Evolutionary conservation across 2,329 filamentous ascomycete genomes (phyloP).

Genomic region (Helotiales sp.): DNA sequence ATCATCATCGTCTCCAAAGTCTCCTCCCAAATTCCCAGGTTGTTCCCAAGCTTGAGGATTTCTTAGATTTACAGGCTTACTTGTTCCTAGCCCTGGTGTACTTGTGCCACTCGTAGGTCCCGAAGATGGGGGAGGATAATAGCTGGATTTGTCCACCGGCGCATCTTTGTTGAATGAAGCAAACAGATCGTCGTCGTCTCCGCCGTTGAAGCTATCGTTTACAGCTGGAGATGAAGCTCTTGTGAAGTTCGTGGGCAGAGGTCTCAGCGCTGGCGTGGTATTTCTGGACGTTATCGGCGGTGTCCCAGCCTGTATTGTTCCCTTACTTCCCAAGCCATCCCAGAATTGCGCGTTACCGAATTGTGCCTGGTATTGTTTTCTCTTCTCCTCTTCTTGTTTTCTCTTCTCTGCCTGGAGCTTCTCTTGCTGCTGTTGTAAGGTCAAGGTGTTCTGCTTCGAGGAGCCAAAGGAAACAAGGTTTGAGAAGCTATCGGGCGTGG

Average conservation of each 20-base stretch:
- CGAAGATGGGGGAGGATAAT: constrained; percentile 59
- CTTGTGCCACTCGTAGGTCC: constrained; percentile 37
- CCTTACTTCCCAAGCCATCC: constrained; percentile 66
- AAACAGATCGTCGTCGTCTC: constrained; percentile 63
- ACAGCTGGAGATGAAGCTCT: constrained; percentile 34
- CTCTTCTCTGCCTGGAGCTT: constrained; percentile 64
- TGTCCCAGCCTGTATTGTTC: constrained; percentile 39
- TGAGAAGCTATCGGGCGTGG: constrained; percentile 71
- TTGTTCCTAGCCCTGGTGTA: constrained; percentile 43
- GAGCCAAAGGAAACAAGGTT: constrained; percentile 67
- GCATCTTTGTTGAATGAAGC: constrained; percentile 67
- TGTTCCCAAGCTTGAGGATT: constrained; percentile 55
- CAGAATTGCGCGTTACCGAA: constrained; percentile 78
- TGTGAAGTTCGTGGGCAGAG: constrained; percentile 32
- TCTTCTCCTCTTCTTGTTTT: constrained; percentile 72
- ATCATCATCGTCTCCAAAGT: constrained; percentile 68
- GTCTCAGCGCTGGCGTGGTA: constrained; percentile 43
- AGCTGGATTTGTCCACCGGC: constrained; percentile 65
- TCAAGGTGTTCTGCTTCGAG: constrained; percentile 65
- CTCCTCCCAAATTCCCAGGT: constrained; percentile 29
- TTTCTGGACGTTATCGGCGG: constrained; percentile 50
- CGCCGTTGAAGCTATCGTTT: constrained; percentile 13
- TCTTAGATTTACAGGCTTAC: constrained; percentile 49
- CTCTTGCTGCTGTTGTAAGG: constrained; percentile 75
- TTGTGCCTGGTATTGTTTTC: constrained; percentile 69